Base-by-base conservation (phyloP, 2,329 filamentous ascomycete species). In the Raffaelea arxii region DNA sequence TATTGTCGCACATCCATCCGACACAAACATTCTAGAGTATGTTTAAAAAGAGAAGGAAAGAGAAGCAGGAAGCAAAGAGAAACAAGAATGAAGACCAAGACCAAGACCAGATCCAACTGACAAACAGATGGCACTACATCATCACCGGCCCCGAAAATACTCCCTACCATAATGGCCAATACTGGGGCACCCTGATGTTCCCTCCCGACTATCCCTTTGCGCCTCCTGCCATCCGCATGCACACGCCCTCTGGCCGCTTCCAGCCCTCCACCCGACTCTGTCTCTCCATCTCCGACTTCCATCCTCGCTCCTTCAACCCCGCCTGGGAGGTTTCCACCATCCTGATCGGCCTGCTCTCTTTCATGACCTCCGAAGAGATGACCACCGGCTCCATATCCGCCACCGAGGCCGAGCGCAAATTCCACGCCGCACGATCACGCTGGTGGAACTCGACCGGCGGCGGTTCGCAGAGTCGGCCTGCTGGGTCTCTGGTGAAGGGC, bases 341-440 rank as follows among this genome's bases (percentile, higher is more conserved):
- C 53, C 71, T 98, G 16, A 94, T 94, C 46, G 92, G 92, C 10
- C 77, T 98, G 24, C 72, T 97, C 52, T 94, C 86, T 35, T 98
- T 98, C 67, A 98, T 98, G 92, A 97, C 91, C 3, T 88, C 86
- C 54, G 91, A 98, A 61, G 92, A 98, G 69, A 96, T 97, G 85
- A 98, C 92, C 0, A 97, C 92, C 0, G 92, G 92, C 2, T 90
- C 84, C 25, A 79, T 98, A 25, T 82, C 83, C 6, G 86, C 82
- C 18, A 84, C 79, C 0, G 78, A 86, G 43, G 71, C 77, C 4
- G 90, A 97, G 70, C 79, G 91, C 51, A 84, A 80, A 62, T 77
- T 83, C 57, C 79, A 89, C 43, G 89, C 92, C 0, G 74, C 76
- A 22, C 77, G 86, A 51, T 86, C 87, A 16, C 74, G 86, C 46